A percentile compares a stretch with the other conserved stretches of the same genome.
Evolutionary conservation across 306 rosid genomes (phyloP).

Genomic region (Gleditsia sinensis): DNA sequence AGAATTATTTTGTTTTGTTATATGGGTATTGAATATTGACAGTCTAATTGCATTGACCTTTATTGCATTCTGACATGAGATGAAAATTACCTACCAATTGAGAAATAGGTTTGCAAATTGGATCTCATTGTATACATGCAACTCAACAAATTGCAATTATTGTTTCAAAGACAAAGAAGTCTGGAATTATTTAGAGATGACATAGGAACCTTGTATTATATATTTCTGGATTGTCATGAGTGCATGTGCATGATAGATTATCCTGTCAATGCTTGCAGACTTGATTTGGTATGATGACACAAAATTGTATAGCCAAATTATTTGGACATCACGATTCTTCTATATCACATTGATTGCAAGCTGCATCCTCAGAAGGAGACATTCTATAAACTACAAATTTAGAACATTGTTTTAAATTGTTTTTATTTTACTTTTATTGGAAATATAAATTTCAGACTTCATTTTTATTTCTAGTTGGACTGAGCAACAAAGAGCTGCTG

Average conservation of each 20-base stretch:
- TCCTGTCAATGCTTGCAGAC: constrained; percentile 24
- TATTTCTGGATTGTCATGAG: constrained; percentile 18
- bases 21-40: not conserved
- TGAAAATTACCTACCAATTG: not conserved
- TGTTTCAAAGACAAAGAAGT: constrained; percentile 21
- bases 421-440: constrained; percentile 9
- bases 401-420: not conserved
- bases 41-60: not conserved
- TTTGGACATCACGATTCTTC: not conserved
- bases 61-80: not conserved
- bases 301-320: constrained; percentile 10
- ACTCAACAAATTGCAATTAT: not conserved
- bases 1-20: not conserved
- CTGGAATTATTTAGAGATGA: constrained; percentile 25
- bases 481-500: constrained; percentile 88
- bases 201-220: not conserved
- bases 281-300: not conserved
- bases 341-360: not conserved
- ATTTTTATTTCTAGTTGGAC: constrained; percentile 67
- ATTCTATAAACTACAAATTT: not conserved
- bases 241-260: constrained; percentile 6
- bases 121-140: not conserved
- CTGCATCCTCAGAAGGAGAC: not conserved
- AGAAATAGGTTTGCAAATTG: not conserved
- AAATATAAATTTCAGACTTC: constrained; percentile 25